Evolutionary conservation across 225 moss, liverwort and hornwort species (phyloP).

Genomic region (Lunularia cruciata): DNA sequence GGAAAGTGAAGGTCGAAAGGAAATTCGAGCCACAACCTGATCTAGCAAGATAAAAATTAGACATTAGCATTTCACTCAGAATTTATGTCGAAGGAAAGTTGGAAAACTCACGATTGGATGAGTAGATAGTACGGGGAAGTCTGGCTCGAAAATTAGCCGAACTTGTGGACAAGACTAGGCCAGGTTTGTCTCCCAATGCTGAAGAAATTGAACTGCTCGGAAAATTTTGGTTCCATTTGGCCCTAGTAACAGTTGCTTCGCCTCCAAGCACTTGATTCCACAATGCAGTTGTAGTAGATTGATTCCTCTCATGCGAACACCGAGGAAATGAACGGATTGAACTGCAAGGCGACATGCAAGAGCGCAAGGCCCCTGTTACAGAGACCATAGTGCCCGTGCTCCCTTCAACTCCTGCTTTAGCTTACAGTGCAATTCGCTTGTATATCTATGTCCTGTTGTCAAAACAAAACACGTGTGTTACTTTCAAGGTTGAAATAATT

Average conservation of each 20-base stretch:
- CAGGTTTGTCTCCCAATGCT: neutral
- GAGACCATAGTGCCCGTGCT: conserved; percentile 7
- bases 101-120: neutral
- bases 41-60: too few relatives aligned
- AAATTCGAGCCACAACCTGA: too few relatives aligned
- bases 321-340: neutral
- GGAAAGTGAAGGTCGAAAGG: too few relatives aligned
- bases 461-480: neutral
- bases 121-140: neutral
- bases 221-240: neutral
- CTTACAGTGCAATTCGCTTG: neutral
- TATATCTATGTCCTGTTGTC: neutral
- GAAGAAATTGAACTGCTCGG: neutral
- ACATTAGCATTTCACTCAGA: too few relatives aligned
- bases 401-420: neutral
- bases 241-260: neutral
- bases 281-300: neutral
- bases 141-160: neutral
- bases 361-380: conserved; percentile 11
- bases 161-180: neutral
- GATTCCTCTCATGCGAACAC: neutral
- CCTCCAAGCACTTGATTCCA: neutral
- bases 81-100: too few relatives aligned
- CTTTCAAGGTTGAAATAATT: too few relatives aligned
- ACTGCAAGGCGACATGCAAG: neutral